Conservation (phyloP, 2,329 filamentous ascomycete genomes). For the Colletotrichum simmondsii region DNA sequence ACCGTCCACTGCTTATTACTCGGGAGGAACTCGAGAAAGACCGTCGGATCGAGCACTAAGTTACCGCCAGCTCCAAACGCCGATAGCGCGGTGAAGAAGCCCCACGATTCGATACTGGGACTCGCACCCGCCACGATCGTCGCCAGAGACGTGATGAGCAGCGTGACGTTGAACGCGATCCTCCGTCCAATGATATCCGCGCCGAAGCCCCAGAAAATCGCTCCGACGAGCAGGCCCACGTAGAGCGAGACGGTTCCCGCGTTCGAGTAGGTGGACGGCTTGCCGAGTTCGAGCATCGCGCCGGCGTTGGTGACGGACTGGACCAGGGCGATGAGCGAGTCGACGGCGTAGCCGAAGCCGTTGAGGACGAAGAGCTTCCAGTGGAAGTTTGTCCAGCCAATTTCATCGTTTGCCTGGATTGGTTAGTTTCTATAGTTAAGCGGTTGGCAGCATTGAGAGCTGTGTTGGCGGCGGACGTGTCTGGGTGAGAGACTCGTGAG, state of each 20-base stretch:
- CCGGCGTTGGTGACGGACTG: constrained; percentile 64
- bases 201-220: constrained; percentile 72
- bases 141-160: constrained; percentile 68
- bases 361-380: constrained; percentile 71
- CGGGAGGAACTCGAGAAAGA: constrained; percentile 57
- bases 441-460: neutral
- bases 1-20: constrained; percentile 71
- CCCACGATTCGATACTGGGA: constrained; percentile 70
- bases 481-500: neutral
- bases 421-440: constrained; percentile 5
- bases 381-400: constrained; percentile 70
- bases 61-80: constrained; percentile 74
- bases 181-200: constrained; percentile 72
- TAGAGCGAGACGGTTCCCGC: constrained; percentile 69
- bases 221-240: constrained; percentile 59
- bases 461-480: too few species aligned
- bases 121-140: constrained; percentile 70
- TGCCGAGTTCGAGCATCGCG: constrained; percentile 38
- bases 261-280: constrained; percentile 55
- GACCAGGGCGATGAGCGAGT: constrained; percentile 61
- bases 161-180: constrained; percentile 71
- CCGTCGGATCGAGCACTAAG: constrained; percentile 69
- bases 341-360: constrained; percentile 66
- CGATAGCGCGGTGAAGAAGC: constrained; percentile 66
- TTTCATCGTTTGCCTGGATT: constrained; percentile 63